Evolutionary conservation across 257 asterid genomes (phyloP), one percentile per base, ranked within the genome.

Genomic region (Catharanthus roseus): DNA sequence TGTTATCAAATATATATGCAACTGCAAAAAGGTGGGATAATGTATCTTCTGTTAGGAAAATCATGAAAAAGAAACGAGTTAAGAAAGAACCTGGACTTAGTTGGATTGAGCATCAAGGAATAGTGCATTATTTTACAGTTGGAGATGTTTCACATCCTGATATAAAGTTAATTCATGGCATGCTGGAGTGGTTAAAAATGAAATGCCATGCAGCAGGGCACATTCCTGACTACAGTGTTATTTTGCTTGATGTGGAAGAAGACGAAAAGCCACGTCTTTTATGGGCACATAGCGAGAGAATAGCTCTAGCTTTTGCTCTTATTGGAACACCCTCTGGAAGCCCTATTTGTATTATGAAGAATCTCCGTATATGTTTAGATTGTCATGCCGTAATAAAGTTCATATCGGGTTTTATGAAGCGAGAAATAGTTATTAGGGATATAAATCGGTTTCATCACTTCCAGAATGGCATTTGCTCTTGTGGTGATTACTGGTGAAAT

Each of bases 61-160:
- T 77, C 57, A 87, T 90, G 97, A 89, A 87, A 79, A 90, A 68
- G 79, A 86, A 82, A 71, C 84, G 84, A 39, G 89, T 90, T 28
- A 93, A 85, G 85, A 90, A 90, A 77, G 98, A 93, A 69, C 97
- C 95, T 5, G 98, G 98, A 72, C 92, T 87, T 72, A 93, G 98
- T 73, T 93, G 98, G 98, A 79, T 93, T 64, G 97, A 90, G 82
- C 74, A 82, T 69, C 89, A 81, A 65, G 98, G 97, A 23, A 80
- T 57, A 45, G 87, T 87, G 66, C 96, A 93, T 74, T 90, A 89
- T 84, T 93, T 89, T 75, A 78, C 84, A 12, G 97, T 93, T 66
- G 97, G 97, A 66, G 98, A 93, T 29, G 75, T 74, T 74, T 89
- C 92, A 24, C 97, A 93, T 76, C 85, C 89, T 33, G 98, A 93